Evolutionary conservation across 2,329 filamentous ascomycete genomes (phyloP).

Genomic region (Penicillium sp.): DNA sequence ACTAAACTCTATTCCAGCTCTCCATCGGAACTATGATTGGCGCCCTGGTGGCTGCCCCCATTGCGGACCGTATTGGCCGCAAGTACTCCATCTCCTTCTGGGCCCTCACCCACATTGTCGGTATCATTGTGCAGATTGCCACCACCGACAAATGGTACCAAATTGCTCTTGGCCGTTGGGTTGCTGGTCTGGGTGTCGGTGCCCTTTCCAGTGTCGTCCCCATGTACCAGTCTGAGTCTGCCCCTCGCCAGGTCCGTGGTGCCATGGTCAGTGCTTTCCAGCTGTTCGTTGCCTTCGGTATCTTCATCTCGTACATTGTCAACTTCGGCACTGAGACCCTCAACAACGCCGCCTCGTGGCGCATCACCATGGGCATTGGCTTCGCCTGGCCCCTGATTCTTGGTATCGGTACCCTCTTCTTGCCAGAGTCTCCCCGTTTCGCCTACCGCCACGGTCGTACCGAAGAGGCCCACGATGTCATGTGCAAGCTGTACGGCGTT

Average conservation of each 20-base stretch:
- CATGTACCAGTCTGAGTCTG: conserved; percentile 49
- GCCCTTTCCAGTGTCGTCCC: conserved; percentile 48
- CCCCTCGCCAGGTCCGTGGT: conserved; percentile 48
- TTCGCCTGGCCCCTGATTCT: conserved; percentile 59
- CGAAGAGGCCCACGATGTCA: conserved; percentile 52
- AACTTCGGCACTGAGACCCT: conserved; percentile 47
- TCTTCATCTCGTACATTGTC: conserved; percentile 50
- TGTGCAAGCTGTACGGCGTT: conserved; percentile 57
- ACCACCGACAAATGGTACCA: conserved; percentile 44
- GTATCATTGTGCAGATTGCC: conserved; percentile 48
- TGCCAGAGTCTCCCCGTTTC: conserved; percentile 59
- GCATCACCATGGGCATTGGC: conserved; percentile 56
- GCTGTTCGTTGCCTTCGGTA: conserved; percentile 51
- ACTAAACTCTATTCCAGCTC: conserved; percentile 31
- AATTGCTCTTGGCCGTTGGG: conserved; percentile 46
- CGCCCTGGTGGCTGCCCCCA: conserved; percentile 43
- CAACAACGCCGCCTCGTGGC: conserved; percentile 47
- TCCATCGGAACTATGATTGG: conserved; percentile 47
- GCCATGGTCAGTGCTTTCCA: conserved; percentile 51
- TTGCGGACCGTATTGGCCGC: conserved; percentile 47
- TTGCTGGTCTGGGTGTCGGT: conserved; percentile 49
- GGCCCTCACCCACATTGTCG: conserved; percentile 46
- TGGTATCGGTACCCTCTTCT: conserved; percentile 53
- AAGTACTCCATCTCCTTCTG: conserved; percentile 47
- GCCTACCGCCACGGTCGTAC: conserved; percentile 55